Base-by-base conservation (phyloP, 2,329 filamentous ascomycete species). In the Monilinia polystroma region DNA sequence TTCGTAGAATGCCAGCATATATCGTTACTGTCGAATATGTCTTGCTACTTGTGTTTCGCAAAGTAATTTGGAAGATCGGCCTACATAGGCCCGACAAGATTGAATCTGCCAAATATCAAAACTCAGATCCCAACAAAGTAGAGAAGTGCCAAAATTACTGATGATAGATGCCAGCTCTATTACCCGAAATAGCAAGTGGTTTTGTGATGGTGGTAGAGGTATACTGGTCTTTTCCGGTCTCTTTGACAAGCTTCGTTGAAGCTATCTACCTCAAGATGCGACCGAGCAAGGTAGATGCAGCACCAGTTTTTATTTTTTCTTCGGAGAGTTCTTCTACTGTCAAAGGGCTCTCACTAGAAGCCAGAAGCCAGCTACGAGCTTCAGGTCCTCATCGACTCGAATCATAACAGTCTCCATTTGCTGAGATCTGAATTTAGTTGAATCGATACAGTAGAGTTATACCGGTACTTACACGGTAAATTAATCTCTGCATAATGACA, bases 341-440 rank as follows among this genome's bases (percentile, higher is more conserved):
- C 43, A 49, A 49, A n/a, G 23, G 8, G 16, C 2, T 35, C 10
- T 49, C 26, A n/a, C 26, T 49, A 32, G 26, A 32, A 35, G 16
- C 20, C 16, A 49, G 32, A 47, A 49, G 26, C 14, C 35, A 29
- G 29, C 41, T 26, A 51, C 49, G 8, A 60, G 11, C 26, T 49
- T 23, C 3, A 60, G 57, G 26, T 60, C 57, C 10, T 60, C 57
- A 1, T 26, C 43, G 3, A 49, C 43, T 60, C 43, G 26, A 49
- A 60, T 49, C 57, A 49, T 60, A 7, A 60, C 43, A 16, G 49
- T 49, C 49, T 60, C 57, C 43, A 49, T 26, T 47, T 60, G 43
- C 43, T 49, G 47, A 35, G 29, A 11, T 35, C 12, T 1, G 29
- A 55, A 20, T 35, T 35, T 10, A 29, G 35, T 0, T 10, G 23